These are phyloP conservation scores for Anacardium occidentale DNA, from an alignment of 345 rosid species.

Conservation along the genomic window DNA sequence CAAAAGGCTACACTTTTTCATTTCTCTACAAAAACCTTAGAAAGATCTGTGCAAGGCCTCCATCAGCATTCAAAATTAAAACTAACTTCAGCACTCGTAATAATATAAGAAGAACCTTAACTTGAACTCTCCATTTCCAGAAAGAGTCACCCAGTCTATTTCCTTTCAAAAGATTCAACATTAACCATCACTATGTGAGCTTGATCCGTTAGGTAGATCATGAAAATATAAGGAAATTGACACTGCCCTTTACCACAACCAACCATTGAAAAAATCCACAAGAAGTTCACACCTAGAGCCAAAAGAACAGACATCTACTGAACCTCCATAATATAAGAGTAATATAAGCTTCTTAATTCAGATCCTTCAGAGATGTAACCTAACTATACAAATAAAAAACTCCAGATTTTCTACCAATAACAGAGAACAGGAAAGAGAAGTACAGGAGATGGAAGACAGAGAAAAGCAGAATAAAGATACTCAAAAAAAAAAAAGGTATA, in stretches of 20 bases:
- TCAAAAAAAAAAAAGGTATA: neutral
- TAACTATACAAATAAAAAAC: conserved; percentile 28
- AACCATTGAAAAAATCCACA: conserved; percentile 25
- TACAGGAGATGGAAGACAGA: conserved; percentile 1
- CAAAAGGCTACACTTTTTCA: conserved; percentile 16
- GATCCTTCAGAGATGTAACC: conserved; percentile 27
- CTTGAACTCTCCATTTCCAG: conserved; percentile 24
- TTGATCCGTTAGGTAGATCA: conserved; percentile 17
- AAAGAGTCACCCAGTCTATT: conserved; percentile 27
- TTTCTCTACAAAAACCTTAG: conserved; percentile 18
- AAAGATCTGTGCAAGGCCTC: conserved; percentile 21
- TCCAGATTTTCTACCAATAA: conserved; percentile 1
- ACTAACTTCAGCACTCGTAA: conserved; percentile 18
- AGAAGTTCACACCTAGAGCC: conserved; percentile 29
- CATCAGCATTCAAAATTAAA: conserved; percentile 20
- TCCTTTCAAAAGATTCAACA: conserved; percentile 22
- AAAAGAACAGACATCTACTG: conserved; percentile 22
- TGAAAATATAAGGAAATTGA: conserved; percentile 10
- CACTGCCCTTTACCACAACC: conserved; percentile 16
- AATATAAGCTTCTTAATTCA: conserved; percentile 21
- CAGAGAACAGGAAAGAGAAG: neutral
- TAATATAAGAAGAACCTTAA: conserved; percentile 14
- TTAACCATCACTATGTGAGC: conserved; percentile 17
- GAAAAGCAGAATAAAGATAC: conserved; percentile 15
- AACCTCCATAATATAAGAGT: conserved; percentile 24